Base-by-base conservation (phyloP, 1,284 basidiomycete species). In the Cryptococcus jaspeensis region DNA sequence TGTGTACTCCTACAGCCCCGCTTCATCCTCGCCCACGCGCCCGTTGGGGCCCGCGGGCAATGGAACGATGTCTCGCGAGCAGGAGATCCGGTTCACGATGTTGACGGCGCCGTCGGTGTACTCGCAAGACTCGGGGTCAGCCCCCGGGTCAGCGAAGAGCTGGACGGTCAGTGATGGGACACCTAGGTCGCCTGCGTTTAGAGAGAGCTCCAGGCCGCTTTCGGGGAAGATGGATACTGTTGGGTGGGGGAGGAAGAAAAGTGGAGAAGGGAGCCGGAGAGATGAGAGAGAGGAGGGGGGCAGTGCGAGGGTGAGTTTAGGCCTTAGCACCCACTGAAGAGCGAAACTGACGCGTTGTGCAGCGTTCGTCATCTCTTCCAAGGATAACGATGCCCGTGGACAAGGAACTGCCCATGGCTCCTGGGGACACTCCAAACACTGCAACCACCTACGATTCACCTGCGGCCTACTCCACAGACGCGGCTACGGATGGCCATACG, bases 41-140 rank as follows among this genome's bases (percentile, higher is more conserved):
- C 43, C 13, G 53, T 60, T 35, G 9, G 18, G 18, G n/a, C n/a
- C n/a, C n/a, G n/a, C n/a, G n/a, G n/a, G n/a, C 11, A n/a, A 3
- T 6, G 18, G 16, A 16, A 12, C 15, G 12, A 32, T n/a, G 16
- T 18, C 16, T 38, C 45, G 6, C 45, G 32, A 32, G 32, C 28
- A 46, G n/a, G 61, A 62, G 16, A 61, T 60, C 36, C 58, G 66
- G 12, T 66, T 62, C 48, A 66, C 63, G 8, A 63, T 56, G 40
- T 49, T 60, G 48, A 61, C 64, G 5, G 53, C 59, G 9, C 58
- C 65, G 5, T 68, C 65, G 5, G 39, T 60, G 5, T 74, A 70
- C 53, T 67, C 58, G 11, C 67, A 71, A 38, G 70, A 70, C 28
- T 73, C 73, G 16, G 65, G 28, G 4, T 32, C 28, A 9, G 32